Conservation (phyloP, 139 green algal species). For the Tetratostichococcus sp. region DNA sequence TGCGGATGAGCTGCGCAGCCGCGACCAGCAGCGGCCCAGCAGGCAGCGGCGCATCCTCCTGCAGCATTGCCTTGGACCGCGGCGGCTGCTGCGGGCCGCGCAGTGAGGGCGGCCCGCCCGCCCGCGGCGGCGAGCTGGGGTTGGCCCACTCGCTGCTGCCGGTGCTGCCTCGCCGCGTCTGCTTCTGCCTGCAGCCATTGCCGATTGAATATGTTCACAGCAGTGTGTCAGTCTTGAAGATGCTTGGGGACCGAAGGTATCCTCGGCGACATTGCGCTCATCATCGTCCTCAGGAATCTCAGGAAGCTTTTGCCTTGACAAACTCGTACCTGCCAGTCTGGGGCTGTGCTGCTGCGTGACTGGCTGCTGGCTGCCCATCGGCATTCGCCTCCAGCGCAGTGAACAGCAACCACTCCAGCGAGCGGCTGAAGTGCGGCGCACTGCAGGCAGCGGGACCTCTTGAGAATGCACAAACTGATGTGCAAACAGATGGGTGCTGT, state of each 20-base stretch:
- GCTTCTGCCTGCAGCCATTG: constrained; percentile 14
- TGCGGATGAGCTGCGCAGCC: constrained; percentile 68
- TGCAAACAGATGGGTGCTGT: too few relatives aligned
- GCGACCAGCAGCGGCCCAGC: constrained; percentile 58
- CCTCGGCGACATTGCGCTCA: too few relatives aligned
- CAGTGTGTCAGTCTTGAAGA: too few relatives aligned
- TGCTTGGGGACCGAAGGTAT: too few relatives aligned
- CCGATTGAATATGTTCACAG: too few relatives aligned
- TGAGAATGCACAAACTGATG: too few relatives aligned
- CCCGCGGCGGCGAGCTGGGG: not conserved
- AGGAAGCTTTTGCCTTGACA: too few relatives aligned
- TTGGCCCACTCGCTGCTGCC: too few relatives aligned
- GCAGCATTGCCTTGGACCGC: not conserved
- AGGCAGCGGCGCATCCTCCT: constrained; percentile 2
- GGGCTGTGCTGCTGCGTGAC: not conserved
- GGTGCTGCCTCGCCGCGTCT: too few relatives aligned
- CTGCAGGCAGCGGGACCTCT: not conserved
- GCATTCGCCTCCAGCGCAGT: constrained; percentile 81
- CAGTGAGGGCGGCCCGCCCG: not conserved
- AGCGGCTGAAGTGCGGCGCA: constrained; percentile 79
- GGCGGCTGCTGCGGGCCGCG: not conserved
- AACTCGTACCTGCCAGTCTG: not conserved
- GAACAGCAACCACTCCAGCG: constrained; percentile 96
- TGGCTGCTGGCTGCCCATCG: constrained; percentile 10
- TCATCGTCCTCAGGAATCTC: too few relatives aligned